Base-by-base conservation (phyloP, 192 early-diverging fungal genomes). In the Entophlyctis luteolus region DNA sequence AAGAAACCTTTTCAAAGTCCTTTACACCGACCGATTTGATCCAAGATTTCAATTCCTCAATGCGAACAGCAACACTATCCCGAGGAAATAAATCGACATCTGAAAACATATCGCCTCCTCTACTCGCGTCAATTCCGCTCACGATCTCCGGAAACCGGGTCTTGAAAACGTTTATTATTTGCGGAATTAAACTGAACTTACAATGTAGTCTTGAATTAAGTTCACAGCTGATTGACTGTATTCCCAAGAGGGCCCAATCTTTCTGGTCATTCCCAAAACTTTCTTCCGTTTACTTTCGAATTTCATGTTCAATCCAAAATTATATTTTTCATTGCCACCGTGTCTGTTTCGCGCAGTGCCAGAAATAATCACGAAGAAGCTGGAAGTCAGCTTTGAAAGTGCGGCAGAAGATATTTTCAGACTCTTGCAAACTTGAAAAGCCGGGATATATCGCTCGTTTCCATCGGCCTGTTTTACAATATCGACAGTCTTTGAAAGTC, bases 281-380 rank as follows among this genome's bases (percentile, higher is more conserved):
- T 96, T 96, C 53, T 88, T 81, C 47, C 86, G 82, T 68, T 90
- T 89, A 5, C 80, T 82, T 49, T 96, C 95, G 69, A 94, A 96
- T 67, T 98, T 96, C 50, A 98, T 81, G 62, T 88, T 88, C 33
- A 98, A 79, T 1, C 96, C 96, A 29, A 96, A 67, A 53, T 93
- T 91, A 29, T 55, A 65, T 25, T 79, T 72, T 22, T 86, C 79
- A 32, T 88, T 84, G 2, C 78, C 73, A 12, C 67, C 65, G 52
- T 82, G 82, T 56, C 29, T 29, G 16, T 36, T 22, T 38, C 36
- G 27, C 8, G 31, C n/a, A 42, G 25, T 59, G 18, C 38, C 39
- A 3, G 63, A 31, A 29, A 66, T 55, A n/a, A 79, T 77, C n/a
- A 94, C 86, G 42, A 81, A 77, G 47, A 97, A 81, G 20, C 85